A percentile compares a stretch with the other conserved stretches of the same genome.
phyloP scores from a whole-genome alignment of 371 early-diverging fungal species.

The Coemansia sp. region DNA sequence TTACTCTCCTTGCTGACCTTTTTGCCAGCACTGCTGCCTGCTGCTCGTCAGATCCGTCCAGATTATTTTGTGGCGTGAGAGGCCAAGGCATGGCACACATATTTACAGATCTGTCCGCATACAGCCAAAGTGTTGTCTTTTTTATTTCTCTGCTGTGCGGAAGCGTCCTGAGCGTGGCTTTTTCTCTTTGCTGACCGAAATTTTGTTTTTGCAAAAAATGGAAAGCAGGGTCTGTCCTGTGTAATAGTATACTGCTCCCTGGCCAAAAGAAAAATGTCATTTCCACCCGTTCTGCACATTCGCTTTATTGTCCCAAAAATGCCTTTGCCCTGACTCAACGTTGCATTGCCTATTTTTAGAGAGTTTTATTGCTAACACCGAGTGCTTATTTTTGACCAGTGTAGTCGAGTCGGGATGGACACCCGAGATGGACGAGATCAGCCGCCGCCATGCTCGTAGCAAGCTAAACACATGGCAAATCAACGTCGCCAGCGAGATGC shows the following conservation, averaged over 20 bases:
- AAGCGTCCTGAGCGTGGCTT: background rate
- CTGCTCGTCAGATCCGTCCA: background rate
- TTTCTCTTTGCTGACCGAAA: background rate
- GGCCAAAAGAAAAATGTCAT: too few relatives aligned
- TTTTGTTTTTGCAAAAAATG: background rate
- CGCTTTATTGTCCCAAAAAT: too few relatives aligned
- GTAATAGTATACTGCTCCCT: background rate
- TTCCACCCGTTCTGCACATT: too few relatives aligned
- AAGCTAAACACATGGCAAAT: constrained; percentile 51
- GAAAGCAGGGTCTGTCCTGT: background rate
- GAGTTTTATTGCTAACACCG: background rate
- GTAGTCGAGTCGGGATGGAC: constrained; percentile 91
- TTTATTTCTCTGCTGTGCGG: background rate
- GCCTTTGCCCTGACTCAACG: background rate
- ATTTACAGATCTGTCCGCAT: constrained; percentile 8
- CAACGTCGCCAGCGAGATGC: constrained; percentile 73
- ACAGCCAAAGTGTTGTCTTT: background rate
- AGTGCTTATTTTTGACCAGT: constrained; percentile 2
- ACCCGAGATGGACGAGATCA: constrained; percentile 71
- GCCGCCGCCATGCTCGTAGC: constrained; percentile 35
- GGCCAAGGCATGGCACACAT: constrained; percentile 6
- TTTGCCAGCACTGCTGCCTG: background rate
- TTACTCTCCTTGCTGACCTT: too few relatives aligned
- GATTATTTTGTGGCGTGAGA: constrained; percentile 8
- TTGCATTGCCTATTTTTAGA: constrained; percentile 4